Evolutionary conservation across 2,329 filamentous ascomycete genomes (phyloP), one percentile per base, ranked within the genome.

Genomic region (Teratosphaeria gauchensis): DNA sequence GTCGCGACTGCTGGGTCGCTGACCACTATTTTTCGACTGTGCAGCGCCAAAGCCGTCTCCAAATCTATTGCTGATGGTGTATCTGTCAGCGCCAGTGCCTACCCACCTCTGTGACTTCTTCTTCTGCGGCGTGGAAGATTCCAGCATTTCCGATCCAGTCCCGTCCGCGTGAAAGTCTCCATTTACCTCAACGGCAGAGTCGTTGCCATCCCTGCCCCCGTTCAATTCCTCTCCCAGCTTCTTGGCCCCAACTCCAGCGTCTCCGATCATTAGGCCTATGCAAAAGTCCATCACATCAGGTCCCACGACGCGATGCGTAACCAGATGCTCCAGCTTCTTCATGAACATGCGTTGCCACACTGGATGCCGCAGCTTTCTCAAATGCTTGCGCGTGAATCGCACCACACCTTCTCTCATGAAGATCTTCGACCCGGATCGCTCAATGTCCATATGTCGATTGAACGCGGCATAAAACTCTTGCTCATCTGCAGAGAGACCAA

Each of bases 401-500:
- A 77, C 63, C 0, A 78, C 42, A 1, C 72, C 70, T 31, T 76
- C 74, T 28, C 71, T 66, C 0, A 70, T 59, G 42, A 75, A 68
- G 5, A 67, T 46, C 28, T 74, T 71, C 3, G 68, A 69, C 0
- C 67, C 64, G 4, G 75, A 57, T 30, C 68, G 64, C 58, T 78
- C 76, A 6, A 68, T 61, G 38, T 69, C 64, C 58, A 78, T 66
- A 56, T 74, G 72, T 1, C 59, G 61, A 54, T 78, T 74, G 42
- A 71, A 75, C 14, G 68, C 56, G 31, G 66, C 67, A 35, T 75
- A 65, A 59, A 79, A 76, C 0, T 65, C 64, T 46, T 67, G 69
- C 9, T 64, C 64, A 0, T 64, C 55, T 3, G 60, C 46, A 4
- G 67, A 67, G 12, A 69, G 42, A 46, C 66, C 66, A 5, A 65